Base-by-base conservation (phyloP, 331 rosid species). In the Telfairia occidentalis region DNA sequence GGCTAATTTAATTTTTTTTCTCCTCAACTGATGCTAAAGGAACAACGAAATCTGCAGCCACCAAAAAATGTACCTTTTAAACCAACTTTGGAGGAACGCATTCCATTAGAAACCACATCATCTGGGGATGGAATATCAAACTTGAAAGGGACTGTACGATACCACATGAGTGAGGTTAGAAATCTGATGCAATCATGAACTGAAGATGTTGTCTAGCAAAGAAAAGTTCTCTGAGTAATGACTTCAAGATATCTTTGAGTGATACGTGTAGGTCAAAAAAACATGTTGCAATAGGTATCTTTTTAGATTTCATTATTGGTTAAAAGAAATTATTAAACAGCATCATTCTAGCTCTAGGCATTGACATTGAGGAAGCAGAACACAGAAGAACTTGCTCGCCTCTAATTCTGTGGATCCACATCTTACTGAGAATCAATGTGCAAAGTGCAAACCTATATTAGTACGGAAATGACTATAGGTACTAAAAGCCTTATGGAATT, bases 71-170 rank as follows among this genome's bases (percentile, higher is more conserved):
- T 89, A 94, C 97, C 96, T 94, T 86, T 89, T 59, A 78, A 83
- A 35, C 87, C 94, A 79, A 46, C 76, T 91, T 87, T 94, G 78
- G 97, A 83, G 78, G 92, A 85, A 72, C 61, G 84, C 80, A 91
- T 64, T 46, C 98, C 97, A 18, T 81, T 76, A 69, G 84, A 70
- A 72, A 94, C 96, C 81, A 85, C 71, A 77, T 91, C 97, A 85
- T 94, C 98, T 24, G 98, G 98, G 79, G 98, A 94, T 76, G 97
- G 98, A 85, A 74, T 84, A 71, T 91, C 85, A 74, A 91, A 94
- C 87, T 89, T 88, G 96, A 94, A 91, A 71, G 97, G 85, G 81
- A 78, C 98, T 94, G 96, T 48, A 50, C 37, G 78, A 52, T 54
- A 72, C 43, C 78, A 66, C 54, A 21, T 74, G 81, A 54, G 29